Evolutionary conservation across 2,329 filamentous ascomycete species (phyloP), one percentile per base, ranked within the genome.

Genomic region (Phyllosticta citrichinensis): DNA sequence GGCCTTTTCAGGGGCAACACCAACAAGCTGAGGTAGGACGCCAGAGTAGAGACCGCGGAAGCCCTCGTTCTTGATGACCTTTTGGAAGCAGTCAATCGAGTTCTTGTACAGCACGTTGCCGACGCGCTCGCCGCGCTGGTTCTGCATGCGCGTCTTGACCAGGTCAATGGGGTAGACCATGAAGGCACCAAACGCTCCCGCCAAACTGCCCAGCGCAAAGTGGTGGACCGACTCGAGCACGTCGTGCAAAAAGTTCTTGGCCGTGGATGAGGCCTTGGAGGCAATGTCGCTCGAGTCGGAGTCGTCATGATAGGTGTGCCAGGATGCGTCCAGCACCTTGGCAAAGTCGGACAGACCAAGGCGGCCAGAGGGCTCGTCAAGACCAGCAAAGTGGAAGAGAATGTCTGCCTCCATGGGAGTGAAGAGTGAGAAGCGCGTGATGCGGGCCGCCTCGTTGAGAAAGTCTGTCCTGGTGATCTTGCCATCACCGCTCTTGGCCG

Each of bases 121-220:
- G 0, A 92, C 90, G 57, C 87, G 84, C 4, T 84, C 84, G 57
- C 85, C 86, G 66, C 94, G 85, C 80, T 99, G 94, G 79, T 99
- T 99, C 77, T 99, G 94, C 86, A 99, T 89, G 63, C 94, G 87
- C 1, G 94, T 99, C 83, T 99, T 99, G 74, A 99, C 94, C 64
- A 99, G 79, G 78, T 99, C 94, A 71, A 99, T 97, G 24, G 94
- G 94, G 74, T 99, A 99, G 59, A 99, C 94, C 91, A 99, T 97
- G 74, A 99, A 97, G 12, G 94, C 94, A 73, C 94, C 94, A 72
- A 99, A 99, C 10, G 94, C 94, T 76, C 94, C 94, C 8, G 94
- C 94, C 67, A 96, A 67, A 72, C 89, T 91, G 63, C 94, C 94
- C 6, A 99, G 84, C 2, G 79, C 85, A 72, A 99, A 99, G 80